Evolutionary conservation across 2,329 filamentous ascomycete species (phyloP).

Genomic region (Paraconiothyrium brasiliense): DNA sequence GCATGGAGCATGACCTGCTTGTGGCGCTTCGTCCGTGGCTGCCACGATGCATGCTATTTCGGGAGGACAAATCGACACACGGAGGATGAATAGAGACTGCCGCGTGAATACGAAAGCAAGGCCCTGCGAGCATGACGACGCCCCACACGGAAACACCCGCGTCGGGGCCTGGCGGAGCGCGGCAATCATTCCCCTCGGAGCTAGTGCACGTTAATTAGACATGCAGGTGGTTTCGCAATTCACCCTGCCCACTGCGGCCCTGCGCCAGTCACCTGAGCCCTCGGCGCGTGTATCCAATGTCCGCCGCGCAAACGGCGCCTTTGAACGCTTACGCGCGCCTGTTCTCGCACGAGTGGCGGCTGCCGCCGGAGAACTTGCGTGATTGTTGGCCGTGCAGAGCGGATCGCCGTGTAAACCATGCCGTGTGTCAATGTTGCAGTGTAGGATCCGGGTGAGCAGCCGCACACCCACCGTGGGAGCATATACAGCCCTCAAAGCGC

Average conservation of each 20-base stretch:
- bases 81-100: background rate
- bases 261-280: background rate
- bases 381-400: background rate
- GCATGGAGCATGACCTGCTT: background rate
- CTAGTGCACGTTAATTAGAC: background rate
- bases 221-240: conserved; percentile 1
- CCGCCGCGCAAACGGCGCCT: background rate
- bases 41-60: background rate
- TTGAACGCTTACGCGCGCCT: conserved; percentile 7
- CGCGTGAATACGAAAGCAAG: background rate
- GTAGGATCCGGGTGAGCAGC: background rate
- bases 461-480: background rate
- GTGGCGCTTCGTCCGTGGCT: background rate
- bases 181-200: background rate
- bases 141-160: conserved; percentile 8
- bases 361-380: background rate
- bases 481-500: background rate
- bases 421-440: background rate
- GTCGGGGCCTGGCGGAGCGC: background rate
- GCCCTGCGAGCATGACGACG: background rate
- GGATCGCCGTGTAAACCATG: background rate
- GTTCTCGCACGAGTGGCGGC: background rate
- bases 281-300: background rate
- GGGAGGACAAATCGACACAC: background rate
- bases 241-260: background rate